These are phyloP conservation scores for Kokia cookei DNA, from an alignment of 441 rosid species.

Conservation along the genomic window DNA sequence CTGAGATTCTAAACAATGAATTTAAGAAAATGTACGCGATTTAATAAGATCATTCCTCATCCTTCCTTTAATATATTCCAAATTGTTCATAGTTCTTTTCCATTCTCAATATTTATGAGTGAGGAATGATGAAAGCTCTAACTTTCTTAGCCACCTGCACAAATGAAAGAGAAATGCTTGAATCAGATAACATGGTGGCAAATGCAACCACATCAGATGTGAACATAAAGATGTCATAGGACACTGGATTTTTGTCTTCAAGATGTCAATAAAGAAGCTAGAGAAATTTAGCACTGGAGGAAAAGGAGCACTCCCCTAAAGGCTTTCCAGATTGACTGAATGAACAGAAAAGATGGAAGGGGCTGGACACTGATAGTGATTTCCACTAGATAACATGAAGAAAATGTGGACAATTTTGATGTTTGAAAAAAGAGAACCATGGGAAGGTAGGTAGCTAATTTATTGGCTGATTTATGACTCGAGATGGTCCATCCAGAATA, in stretches of 20 bases:
- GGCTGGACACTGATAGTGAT: not conserved
- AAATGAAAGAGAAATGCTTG: not conserved
- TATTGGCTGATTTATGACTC: not conserved
- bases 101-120: not conserved
- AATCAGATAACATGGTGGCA: not conserved
- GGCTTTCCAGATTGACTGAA: not conserved
- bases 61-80: conserved; percentile 13
- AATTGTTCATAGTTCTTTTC: not conserved
- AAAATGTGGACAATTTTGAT: not conserved
- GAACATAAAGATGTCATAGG: not conserved
- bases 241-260: not conserved
- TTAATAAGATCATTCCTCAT: conserved; percentile 10
- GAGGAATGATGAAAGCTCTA: not conserved
- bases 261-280: not conserved
- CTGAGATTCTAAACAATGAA: conserved; percentile 65
- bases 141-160: not conserved
- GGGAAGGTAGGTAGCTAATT: not conserved
- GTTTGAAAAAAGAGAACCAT: not conserved
- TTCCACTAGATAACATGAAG: not conserved
- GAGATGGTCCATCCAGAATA: not conserved
- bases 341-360: not conserved
- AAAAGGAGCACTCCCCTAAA: not conserved
- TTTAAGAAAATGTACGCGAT: conserved; percentile 89
- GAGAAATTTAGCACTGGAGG: not conserved
- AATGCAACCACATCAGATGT: not conserved